Base-by-base conservation (phyloP, 2,329 filamentous ascomycete species). In the Epichloe amarillans region DNA sequence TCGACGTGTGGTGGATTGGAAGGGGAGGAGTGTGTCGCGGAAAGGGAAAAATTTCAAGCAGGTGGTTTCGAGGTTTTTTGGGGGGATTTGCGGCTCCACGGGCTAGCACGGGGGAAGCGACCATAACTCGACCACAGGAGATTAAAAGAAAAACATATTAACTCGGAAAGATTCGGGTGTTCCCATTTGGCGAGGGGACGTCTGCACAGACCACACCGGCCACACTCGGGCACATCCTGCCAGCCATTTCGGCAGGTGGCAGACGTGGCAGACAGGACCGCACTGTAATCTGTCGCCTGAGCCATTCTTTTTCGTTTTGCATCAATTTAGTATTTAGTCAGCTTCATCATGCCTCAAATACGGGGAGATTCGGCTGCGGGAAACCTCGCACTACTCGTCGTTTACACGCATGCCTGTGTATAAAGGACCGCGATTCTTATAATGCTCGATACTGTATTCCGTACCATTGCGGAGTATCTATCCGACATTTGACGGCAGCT, bases 91-190 rank as follows among this genome's bases (percentile, higher is more conserved):
- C 36, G 35, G 43, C 19, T 11, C 33, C 26, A 41, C 50, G 33
- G 41, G 41, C 50, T 17, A 11, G 36, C 30, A 44, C 19, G 42
- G 46, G 46, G 12, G 19, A 35, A 15, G 41, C 11, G 12, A 38
- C n/a, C 8, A 6, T 3, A 43, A n/a, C n/a, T n/a, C n/a, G 21
- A 17, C 17, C 17, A 17, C 17, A 17, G n/a, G 49, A 19, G 17
- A 17, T 8, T n/a, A n/a, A 39, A 36, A 23, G 23, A 30, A 44
- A 41, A 47, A 37, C 45, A 47, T 39, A 40, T 30, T 35, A 11
- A 26, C 15, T 52, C 52, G 50, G 52, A n/a, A 54, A 52, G 35
- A 52, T 35, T 50, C 52, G 52, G 52, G 50, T 45, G 12, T 19
- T 47, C 47, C 38, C 46, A 52, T 49, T 54, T 54, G 52, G 52